Evolutionary conservation across 2,329 filamentous ascomycete genomes (phyloP).

Genomic region (Trichoderma oligosporum): DNA sequence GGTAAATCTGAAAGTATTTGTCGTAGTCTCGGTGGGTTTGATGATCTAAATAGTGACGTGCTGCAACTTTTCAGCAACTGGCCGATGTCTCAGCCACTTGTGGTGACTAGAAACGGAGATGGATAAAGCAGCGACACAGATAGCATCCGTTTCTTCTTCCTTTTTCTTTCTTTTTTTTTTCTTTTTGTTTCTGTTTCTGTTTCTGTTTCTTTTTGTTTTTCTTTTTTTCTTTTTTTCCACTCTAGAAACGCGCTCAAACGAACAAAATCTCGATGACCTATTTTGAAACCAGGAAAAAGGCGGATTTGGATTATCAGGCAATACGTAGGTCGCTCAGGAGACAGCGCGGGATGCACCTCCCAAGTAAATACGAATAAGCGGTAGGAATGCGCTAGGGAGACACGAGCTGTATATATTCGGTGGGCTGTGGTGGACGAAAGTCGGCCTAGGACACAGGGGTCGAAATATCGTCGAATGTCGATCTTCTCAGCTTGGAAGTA

Average conservation of each 20-base stretch:
- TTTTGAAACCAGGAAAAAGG: not conserved
- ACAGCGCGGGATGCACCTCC: constrained; percentile 9
- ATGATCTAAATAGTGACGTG: not conserved
- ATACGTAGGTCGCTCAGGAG: not conserved
- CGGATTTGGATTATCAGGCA: not conserved
- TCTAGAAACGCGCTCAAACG: not conserved
- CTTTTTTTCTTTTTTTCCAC: not conserved
- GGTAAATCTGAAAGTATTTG: not conserved
- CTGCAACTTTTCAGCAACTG: not conserved
- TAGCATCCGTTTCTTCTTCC: not conserved
- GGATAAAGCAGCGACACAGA: constrained; percentile 7
- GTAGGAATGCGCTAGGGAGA: constrained; percentile 9
- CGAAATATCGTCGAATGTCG: not conserved
- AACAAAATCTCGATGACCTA: not conserved
- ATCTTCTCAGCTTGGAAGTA: not conserved
- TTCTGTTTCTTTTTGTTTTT: not conserved
- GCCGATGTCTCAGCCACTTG: constrained; percentile 17
- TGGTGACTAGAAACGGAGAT: not conserved
- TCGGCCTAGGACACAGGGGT: not conserved
- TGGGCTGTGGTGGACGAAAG: not conserved
- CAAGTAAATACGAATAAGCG: not conserved
- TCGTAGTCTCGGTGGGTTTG: not conserved
- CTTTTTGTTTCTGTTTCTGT: not conserved
- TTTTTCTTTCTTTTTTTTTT: not conserved
- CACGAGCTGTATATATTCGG: not conserved